Evolutionary conservation across 176 grass and related monocot species (phyloP), one percentile per base, ranked within the genome.

Genomic region (Alloteropsis semialata): DNA sequence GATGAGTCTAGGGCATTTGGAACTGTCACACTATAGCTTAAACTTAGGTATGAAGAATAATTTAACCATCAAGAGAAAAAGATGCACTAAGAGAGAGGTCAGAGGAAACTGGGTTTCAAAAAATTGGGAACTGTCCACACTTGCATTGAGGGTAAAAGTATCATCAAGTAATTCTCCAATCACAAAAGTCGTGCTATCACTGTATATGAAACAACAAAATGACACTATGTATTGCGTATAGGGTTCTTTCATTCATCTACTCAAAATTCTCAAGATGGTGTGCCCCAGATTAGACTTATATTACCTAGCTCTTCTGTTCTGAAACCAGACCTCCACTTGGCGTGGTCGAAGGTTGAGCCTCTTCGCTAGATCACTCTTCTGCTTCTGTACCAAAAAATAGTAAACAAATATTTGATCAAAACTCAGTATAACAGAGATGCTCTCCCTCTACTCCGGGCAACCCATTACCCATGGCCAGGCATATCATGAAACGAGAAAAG

Each of bases 311-410:
- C 88, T 86, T 86, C 88, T 78, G 60, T 90, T 90, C 69, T 90
- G 88, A 76, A 90, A 90, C 88, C 88, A 90, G 79, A 90, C 88
- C 67, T 90, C 88, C 53, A 90, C 88, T n/a, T 90, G 88, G 41
- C 88, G 79, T 8, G 88, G 88, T 61, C 80, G 88, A 74, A 90
- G 88, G 10, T 41, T 68, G 33, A 90, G 84, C 84, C 19, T 59
- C 14, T 67, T 79, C 0, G 88, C 88, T 25, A 90, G 53, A 43
- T 66, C 22, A 56, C 74, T 60, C 67, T 87, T 90, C 6, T 83
- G 88, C 36, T 83, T 57, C 88, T 90, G 79, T 13, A 18, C 11
- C 24, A 71, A 65, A 53, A 18, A 75, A 21, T 4, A 69, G 17
- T 11, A 55, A 64, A 12, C 3, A n/a, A 41, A 41, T 5, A 4